A percentile compares a stretch with the other conserved stretches of the same genome.
These are phyloP conservation scores for Eucalyptus globulus DNA, from an alignment of 345 rosid species.

Conservation along the genomic window DNA sequence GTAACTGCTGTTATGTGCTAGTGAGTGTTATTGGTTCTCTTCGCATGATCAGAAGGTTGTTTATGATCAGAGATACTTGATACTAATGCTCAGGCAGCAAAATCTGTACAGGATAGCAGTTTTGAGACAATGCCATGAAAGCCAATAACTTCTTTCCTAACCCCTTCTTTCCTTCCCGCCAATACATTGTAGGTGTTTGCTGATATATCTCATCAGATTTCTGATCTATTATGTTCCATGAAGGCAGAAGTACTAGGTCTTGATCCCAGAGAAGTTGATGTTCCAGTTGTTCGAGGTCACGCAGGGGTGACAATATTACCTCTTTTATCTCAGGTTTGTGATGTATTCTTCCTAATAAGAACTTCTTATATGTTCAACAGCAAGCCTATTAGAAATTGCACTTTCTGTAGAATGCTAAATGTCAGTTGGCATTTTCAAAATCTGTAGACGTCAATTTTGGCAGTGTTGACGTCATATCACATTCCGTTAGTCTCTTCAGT, in stretches of 20 bases:
- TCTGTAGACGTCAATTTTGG: too few species aligned
- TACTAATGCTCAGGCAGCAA: not conserved
- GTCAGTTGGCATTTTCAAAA: too few species aligned
- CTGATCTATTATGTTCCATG: not conserved
- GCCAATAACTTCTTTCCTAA: not conserved
- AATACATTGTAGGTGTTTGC: not conserved
- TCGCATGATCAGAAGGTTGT: not conserved
- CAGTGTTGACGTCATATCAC: too few species aligned
- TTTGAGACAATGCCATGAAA: not conserved
- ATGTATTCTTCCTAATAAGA: too few species aligned
- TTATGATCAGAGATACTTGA: not conserved
- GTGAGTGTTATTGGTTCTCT: not conserved
- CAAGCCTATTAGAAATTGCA: too few species aligned
- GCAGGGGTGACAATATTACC: too few species aligned
- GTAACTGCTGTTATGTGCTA: not conserved
- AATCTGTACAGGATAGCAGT: not conserved
- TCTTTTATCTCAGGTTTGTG: too few species aligned
- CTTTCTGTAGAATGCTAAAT: too few species aligned
- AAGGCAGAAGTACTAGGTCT: constrained; percentile 93
- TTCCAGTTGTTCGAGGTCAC: constrained; percentile 39
- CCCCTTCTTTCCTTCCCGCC: not conserved
- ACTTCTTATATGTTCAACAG: too few species aligned
- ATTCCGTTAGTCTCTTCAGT: too few species aligned
- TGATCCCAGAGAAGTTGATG: constrained; percentile 86
- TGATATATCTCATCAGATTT: not conserved